A percentile compares a stretch with the other conserved stretches of the same genome.
Conservation (phyloP, 257 asterid species). For the Solanum ossicruentum region DNA sequence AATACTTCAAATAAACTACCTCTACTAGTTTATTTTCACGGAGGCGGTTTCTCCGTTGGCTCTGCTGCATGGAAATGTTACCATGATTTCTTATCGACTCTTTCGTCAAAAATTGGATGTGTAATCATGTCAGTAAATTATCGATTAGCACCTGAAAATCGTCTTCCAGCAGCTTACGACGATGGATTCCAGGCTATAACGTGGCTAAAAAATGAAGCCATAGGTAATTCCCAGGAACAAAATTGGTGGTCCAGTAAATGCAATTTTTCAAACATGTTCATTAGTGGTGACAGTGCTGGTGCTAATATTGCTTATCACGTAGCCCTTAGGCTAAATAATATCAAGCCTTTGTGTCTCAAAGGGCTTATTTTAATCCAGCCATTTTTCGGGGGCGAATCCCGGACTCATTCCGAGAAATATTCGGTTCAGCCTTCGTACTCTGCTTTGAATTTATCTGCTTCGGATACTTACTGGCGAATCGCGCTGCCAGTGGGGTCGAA, state of each 20-base stretch:
- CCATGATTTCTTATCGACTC: slow-evolving; percentile 17
- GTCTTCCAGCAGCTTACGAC: slow-evolving; percentile 26
- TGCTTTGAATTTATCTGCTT: background rate
- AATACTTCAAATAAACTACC: slow-evolving; percentile 5
- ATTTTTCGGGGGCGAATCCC: slow-evolving; percentile 10
- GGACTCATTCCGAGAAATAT: slow-evolving; percentile 14
- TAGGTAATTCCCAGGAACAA: background rate
- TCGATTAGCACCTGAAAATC: slow-evolving; percentile 24
- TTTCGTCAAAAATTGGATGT: slow-evolving; percentile 13
- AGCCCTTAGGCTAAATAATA: slow-evolving; percentile 7
- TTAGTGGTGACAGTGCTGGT: slow-evolving; percentile 25
- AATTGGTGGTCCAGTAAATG: slow-evolving; percentile 16
- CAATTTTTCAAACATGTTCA: slow-evolving; percentile 9
- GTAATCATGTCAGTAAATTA: slow-evolving; percentile 19
- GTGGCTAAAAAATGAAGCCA: slow-evolving; percentile 16
- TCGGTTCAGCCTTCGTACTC: slow-evolving; percentile 7
- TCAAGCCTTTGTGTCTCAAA: slow-evolving; percentile 11
- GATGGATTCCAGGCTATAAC: slow-evolving; percentile 15
- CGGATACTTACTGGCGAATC: slow-evolving; percentile 14
- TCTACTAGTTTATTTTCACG: slow-evolving; percentile 20
- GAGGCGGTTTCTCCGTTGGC: slow-evolving; percentile 25
- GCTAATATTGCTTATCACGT: slow-evolving; percentile 18
- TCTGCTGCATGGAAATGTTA: slow-evolving; percentile 17
- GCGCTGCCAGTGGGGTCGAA: slow-evolving; percentile 2
- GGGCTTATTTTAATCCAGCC: slow-evolving; percentile 23